Percentiles rank a stretch among this genome's conserved stretches.
phyloP scores from a whole-genome alignment of 257 asterid species.

The Solanum chaucha region DNA sequence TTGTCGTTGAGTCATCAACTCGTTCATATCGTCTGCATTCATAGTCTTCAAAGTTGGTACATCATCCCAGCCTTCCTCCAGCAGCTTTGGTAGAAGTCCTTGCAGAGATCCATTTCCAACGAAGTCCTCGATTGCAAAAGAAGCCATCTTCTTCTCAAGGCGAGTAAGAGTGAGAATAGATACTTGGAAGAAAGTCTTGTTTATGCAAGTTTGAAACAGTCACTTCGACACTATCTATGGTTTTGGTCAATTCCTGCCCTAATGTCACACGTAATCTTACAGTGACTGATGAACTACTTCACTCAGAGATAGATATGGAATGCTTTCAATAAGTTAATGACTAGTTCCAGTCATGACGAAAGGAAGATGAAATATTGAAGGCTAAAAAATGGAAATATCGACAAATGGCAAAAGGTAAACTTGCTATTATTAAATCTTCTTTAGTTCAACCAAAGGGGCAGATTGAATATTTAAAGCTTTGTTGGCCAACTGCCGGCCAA shows the following conservation, averaged over 20 bases:
- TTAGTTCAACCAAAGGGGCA: neutral
- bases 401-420: neutral
- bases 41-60: constrained; percentile 73
- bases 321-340: neutral
- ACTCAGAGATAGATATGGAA: neutral
- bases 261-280: neutral
- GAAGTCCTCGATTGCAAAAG: constrained; percentile 71
- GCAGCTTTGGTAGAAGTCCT: constrained; percentile 39
- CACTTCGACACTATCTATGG: neutral
- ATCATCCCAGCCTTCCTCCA: constrained; percentile 86
- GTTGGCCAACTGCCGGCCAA: neutral
- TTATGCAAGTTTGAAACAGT: neutral
- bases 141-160: constrained; percentile 43
- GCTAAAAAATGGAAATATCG: neutral
- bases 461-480: neutral
- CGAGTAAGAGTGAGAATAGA: neutral
- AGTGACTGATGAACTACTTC: neutral
- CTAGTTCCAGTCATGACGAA: neutral
- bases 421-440: neutral
- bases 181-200: neutral
- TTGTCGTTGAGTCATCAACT: constrained; percentile 53
- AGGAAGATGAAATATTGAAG: neutral
- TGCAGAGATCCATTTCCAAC: constrained; percentile 57
- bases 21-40: constrained; percentile 58
- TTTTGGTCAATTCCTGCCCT: neutral